Evolutionary conservation across 257 asterid species (phyloP), one percentile per base, ranked within the genome.

Genomic region (Verbascum thapsus): DNA sequence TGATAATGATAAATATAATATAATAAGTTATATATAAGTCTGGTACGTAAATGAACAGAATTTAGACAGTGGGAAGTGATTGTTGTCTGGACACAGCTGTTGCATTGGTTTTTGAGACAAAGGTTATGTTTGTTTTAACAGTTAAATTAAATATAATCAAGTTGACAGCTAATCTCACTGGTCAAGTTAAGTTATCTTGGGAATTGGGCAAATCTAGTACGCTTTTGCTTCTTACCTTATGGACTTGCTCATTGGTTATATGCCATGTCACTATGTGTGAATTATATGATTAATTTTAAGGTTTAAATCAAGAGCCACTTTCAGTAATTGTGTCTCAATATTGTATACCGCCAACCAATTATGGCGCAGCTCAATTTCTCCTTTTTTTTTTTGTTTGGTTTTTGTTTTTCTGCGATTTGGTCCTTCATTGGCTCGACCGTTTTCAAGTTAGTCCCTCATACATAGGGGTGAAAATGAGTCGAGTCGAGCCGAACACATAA

Each of bases 1-100:
- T 26, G 5, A 26, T 26, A 26, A 26, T 26, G 32, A 5, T 5
- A 26, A 26, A 1, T 26, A 1, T 1, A 26, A 26, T 26, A n/a
- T n/a, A n/a, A n/a, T n/a, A n/a, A n/a, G n/a, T n/a, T n/a, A n/a
- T 7, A 4, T 0, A 26, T 48, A 17, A 7, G 53, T 45, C 52
- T 17, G 23, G 23, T 20, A n/a, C n/a, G n/a, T n/a, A n/a, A n/a
- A n/a, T n/a, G n/a, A 45, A 45, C 52, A 5, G 52, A 45, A 45
- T 45, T 23, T 38, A 22, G 49, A 56, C 55, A 53, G 56, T 52
- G 64, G 16, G 59, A 51, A 45, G 54, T 72, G 64, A 60, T 42
- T 58, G 55, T 51, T 58, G 1, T 37, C 65, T 64, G 72, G 65
- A 69, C 55, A 74, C 71, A 69, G 69, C 66, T 74, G 66, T 32